Evolutionary conservation across 78 protist genomes (phyloP), one percentile per base, ranked within the genome.

Genomic region (Chrysochromulina parva): DNA sequence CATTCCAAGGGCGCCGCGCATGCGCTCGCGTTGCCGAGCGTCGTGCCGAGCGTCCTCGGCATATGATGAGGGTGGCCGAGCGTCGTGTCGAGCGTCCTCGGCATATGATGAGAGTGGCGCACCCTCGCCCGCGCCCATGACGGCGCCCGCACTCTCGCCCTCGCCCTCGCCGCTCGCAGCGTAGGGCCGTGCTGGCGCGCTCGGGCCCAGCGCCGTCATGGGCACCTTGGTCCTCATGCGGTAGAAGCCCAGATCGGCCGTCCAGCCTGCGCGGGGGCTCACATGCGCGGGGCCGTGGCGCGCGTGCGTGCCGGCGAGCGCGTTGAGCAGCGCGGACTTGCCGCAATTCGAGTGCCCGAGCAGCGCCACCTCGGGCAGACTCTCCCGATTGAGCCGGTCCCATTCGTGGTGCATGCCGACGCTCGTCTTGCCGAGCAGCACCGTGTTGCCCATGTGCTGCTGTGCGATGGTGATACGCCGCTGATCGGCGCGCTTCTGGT

Each of bases 311-410:
- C 84, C 84, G 84, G 16, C 1, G 58, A 74, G 54, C 38, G 84
- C 84, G 55, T 74, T 74, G 28, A 74, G 84, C 13, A 74, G 84
- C 84, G 84, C 54, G n/a, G 84, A 74, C n/a, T 47, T 50, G 58
- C 84, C 84, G n/a, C 57, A 74, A 57, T 74, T 74, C 20, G 84
- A 74, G 20, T 74, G 84, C 57, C 84, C 84, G 84, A 74, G 9
- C 57, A 74, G 84, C 84, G 58, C 84, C 20, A 74, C 84, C 58
- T 74, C 84, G 28, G 84, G 84, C 84, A 47, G 84, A 3, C 78
- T 3, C 48, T 19, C 2, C 20, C 52, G 50, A 50, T 69, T 69
- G 78, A 11, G n/a, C 78, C 17, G 28, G 50, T 10, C 52, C 74
- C 20, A 67, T 9, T 67, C 48, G 20, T 9, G 38, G 38, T 20